Evolutionary conservation across 2,329 filamentous ascomycete genomes (phyloP), one percentile per base, ranked within the genome.

Genomic region (Rutstroemia sp.): DNA sequence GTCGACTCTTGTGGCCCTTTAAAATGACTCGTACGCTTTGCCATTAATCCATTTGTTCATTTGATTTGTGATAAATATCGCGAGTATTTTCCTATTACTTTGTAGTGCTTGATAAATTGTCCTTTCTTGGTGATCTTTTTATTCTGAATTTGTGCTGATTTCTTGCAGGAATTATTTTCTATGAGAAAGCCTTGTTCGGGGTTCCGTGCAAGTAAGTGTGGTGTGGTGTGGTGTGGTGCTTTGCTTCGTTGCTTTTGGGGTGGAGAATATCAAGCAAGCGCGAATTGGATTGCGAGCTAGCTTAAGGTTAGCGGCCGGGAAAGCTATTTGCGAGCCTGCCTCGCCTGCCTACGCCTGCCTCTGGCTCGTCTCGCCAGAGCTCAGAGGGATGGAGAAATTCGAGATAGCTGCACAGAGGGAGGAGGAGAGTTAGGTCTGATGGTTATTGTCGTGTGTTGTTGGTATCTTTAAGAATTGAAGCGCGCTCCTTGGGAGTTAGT

Each of bases 1-100:
- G 52, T 54, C 52, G 52, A 54, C 52, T 54, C 52, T 54, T 54
- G 52, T 54, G 52, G 52, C 44, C 52, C 48, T 54, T 54, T 46
- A 54, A 49, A 39, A 49, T 54, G 52, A 54, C 52, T 54, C 52
- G 52, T 54, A 54, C 52, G 44, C 52, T 54, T 54, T 54, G 52
- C 52, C 52, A 54, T 54, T 54, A 54, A 54, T 54, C 52, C 52
- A 54, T 54, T 46, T 39, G 45, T 54, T 42, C 30, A 46, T 54
- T 54, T 41, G 23, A 42, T 42, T 19, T 39, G 6, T 16, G 25
- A 54, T 49, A 49, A 34, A 54, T 9, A 27, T 54, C 12, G 45
- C 34, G 23, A 49, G 52, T 49, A 30, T 25, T 49, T 49, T 49
- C 44, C 16, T 30, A n/a, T 23, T 23, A n/a, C 4, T 49, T 12